Evolutionary conservation across 805 yeast species (phyloP).

Genomic region (Suhomyces tanzawaensis): DNA sequence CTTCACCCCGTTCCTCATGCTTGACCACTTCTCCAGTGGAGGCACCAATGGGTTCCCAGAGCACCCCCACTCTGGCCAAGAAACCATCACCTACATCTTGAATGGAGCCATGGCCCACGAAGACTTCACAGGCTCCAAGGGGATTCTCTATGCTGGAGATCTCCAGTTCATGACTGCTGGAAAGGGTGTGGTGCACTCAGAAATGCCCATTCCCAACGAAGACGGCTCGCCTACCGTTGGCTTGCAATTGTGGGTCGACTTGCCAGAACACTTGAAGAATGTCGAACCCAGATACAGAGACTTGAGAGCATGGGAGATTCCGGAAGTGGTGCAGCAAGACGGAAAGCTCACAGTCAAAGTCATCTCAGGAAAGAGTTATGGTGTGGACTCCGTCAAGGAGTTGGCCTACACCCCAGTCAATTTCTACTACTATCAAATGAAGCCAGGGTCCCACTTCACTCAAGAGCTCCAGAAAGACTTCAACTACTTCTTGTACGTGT

Average conservation of each 20-base stretch:
- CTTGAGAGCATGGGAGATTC: conserved; percentile 66
- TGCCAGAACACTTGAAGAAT: conserved; percentile 62
- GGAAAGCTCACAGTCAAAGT: conserved; percentile 62
- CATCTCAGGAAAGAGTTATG: conserved; percentile 74
- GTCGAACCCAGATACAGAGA: conserved; percentile 77
- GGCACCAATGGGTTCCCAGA: conserved; percentile 78
- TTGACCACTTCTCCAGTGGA: conserved; percentile 70
- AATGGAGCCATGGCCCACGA: conserved; percentile 74
- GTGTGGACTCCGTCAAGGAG: conserved; percentile 69
- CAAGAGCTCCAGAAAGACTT: conserved; percentile 60
- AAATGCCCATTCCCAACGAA: conserved; percentile 67
- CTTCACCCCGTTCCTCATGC: conserved; percentile 78
- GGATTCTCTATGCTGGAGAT: conserved; percentile 76
- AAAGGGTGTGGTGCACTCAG: conserved; percentile 79
- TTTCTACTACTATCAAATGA: conserved; percentile 63
- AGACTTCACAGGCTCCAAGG: conserved; percentile 84
- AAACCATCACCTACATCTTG: conserved; percentile 68
- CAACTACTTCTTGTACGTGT: conserved; percentile 68
- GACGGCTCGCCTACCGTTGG: conserved; percentile 53
- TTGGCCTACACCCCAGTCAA: conserved; percentile 81
- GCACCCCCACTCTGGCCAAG: conserved; percentile 82
- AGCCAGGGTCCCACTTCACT: conserved; percentile 61
- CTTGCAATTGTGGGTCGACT: conserved; percentile 86
- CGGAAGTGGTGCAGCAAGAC: conserved; percentile 63
- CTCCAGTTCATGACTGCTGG: conserved; percentile 95